A percentile compares a stretch with the other conserved stretches of the same genome.
These are phyloP conservation scores for Mortierella sp. DNA, from an alignment of 371 early-diverging fungal genomes.

Conservation along the genomic window DNA sequence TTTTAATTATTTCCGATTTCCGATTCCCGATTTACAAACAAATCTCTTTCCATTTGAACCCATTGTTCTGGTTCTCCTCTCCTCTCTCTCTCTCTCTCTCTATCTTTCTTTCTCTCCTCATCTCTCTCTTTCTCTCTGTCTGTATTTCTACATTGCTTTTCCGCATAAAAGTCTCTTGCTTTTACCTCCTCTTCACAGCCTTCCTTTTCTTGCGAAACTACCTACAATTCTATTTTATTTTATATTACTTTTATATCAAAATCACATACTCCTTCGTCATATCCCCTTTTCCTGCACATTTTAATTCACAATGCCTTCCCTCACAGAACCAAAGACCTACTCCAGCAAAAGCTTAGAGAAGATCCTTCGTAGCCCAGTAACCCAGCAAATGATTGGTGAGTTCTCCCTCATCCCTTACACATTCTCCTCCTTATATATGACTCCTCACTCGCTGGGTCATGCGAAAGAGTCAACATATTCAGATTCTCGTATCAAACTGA, in stretches of 20 bases:
- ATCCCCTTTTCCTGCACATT: background rate
- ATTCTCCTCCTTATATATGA: background rate
- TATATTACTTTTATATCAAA: background rate
- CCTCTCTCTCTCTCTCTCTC: background rate
- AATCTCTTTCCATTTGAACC: constrained; percentile 9
- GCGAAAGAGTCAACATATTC: background rate
- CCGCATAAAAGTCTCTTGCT: background rate
- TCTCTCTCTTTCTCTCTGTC: background rate
- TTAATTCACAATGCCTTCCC: constrained; percentile 38
- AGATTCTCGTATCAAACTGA: background rate
- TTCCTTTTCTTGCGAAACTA: background rate
- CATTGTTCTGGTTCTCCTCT: constrained; percentile 6
- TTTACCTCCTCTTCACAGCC: background rate
- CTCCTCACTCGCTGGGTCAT: background rate
- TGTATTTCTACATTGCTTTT: background rate
- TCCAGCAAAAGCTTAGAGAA: constrained; percentile 50
- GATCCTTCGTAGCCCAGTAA: constrained; percentile 55
- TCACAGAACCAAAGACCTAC: constrained; percentile 51
- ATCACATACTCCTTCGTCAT: background rate
- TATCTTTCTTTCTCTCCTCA: background rate
- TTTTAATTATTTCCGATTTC: constrained; percentile 52
- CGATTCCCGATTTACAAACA: constrained; percentile 7
- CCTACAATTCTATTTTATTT: background rate
- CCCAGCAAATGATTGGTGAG: constrained; percentile 58
- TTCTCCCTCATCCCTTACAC: background rate